These are phyloP conservation scores for Microbotryum saponariae DNA, from an alignment of 1,284 basidiomycete genomes.

Conservation along the genomic window DNA sequence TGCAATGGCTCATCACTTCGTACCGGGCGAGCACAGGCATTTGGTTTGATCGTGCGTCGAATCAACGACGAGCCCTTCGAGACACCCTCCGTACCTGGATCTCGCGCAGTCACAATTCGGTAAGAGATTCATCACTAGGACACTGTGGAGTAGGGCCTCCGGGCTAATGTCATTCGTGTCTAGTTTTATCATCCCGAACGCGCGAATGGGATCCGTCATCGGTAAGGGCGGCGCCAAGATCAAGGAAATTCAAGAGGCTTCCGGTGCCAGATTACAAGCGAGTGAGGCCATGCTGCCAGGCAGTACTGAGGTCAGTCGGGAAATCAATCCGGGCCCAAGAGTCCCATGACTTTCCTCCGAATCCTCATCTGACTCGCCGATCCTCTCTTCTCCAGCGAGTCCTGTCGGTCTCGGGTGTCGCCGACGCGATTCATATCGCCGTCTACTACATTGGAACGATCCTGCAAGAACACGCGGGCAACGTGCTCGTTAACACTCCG, in stretches of 20 bases:
- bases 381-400: conserved; percentile 60
- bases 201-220: conserved; percentile 98
- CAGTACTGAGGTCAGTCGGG: conserved; percentile 67
- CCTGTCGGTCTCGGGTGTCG: conserved; percentile 92
- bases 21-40: conserved; percentile 57
- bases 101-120: conserved; percentile 96
- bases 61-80: conserved; percentile 99
- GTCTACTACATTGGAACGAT: conserved; percentile 53
- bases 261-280: conserved; percentile 89
- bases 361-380: neutral
- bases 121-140: conserved; percentile 9
- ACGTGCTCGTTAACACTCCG: conserved; percentile 38
- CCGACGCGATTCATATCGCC: conserved; percentile 99
- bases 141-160: no score
- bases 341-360: neutral
- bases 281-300: conserved; percentile 97
- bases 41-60: conserved; percentile 93
- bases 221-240: conserved; percentile 97
- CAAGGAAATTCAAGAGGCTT: conserved; percentile 99
- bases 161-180: neutral
- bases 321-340: neutral
- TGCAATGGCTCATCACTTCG: neutral
- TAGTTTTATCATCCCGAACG: conserved; percentile 93
- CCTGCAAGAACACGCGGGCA: conserved; percentile 41
- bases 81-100: conserved; percentile 92